Conservation (phyloP, 441 rosid species). For the Mallotus japonicus region DNA sequence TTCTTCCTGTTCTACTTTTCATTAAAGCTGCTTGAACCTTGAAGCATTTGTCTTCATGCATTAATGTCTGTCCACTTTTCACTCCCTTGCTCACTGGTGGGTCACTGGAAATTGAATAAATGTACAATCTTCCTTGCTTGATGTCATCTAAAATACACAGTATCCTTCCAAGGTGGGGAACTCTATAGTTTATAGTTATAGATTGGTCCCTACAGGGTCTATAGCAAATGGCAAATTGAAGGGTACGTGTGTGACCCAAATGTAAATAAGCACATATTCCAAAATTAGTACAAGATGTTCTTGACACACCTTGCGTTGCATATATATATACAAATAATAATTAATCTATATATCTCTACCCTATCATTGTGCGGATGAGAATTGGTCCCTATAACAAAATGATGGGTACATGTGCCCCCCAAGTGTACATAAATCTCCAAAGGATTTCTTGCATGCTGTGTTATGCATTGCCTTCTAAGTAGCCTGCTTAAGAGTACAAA, state of each 20-base stretch:
- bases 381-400: constrained; percentile 21
- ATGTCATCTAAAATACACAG: not conserved
- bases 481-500: constrained; percentile 22
- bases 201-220: constrained; percentile 13
- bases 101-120: not conserved
- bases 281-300: constrained; percentile 3
- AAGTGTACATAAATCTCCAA: not conserved
- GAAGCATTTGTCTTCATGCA: constrained; percentile 12
- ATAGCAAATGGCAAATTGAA: not conserved
- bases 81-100: constrained; percentile 5
- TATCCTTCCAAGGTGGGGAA: constrained; percentile 6
- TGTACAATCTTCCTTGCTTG: not conserved
- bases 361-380: constrained; percentile 29
- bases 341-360: constrained; percentile 14
- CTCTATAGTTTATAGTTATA: not conserved
- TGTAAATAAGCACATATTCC: not conserved
- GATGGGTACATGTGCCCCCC: constrained; percentile 14
- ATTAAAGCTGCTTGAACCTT: not conserved
- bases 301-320: not conserved
- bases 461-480: constrained; percentile 7
- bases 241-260: constrained; percentile 7
- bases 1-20: not conserved
- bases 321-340: too few relatives aligned
- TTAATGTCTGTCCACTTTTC: not conserved
- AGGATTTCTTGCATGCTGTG: constrained; percentile 10